A percentile compares a stretch with the other conserved stretches of the same genome.
These are phyloP conservation scores for Huntiella omanensis DNA, from an alignment of 2,329 filamentous ascomycete genomes.

Conservation along the genomic window DNA sequence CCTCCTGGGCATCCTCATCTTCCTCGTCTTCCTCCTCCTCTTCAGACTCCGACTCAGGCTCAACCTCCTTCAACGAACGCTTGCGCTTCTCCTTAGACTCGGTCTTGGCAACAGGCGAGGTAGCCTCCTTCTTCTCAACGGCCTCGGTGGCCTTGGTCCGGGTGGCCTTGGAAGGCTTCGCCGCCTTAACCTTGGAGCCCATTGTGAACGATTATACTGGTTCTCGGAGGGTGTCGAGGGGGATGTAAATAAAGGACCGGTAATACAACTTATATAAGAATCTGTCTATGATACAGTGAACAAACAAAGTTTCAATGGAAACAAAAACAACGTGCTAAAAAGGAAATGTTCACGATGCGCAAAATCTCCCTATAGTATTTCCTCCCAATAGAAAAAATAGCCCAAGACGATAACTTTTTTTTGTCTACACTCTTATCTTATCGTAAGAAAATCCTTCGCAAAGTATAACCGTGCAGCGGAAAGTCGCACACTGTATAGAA, in stretches of 20 bases:
- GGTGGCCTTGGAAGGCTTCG: slow-evolving; percentile 18
- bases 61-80: slow-evolving; percentile 13
- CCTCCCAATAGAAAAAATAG: not conserved
- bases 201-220: slow-evolving; percentile 8
- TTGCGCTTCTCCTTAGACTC: slow-evolving; percentile 19
- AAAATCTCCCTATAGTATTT: slow-evolving; percentile 5
- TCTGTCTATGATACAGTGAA: not conserved
- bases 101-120: slow-evolving; percentile 13
- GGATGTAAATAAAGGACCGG: not conserved
- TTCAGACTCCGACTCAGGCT: slow-evolving; percentile 13
- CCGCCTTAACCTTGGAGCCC: slow-evolving; percentile 12
- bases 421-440: slow-evolving; percentile 12
- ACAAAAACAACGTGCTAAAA: slow-evolving; percentile 6
- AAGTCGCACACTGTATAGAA: not conserved
- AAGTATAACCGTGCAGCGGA: not conserved
- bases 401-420: slow-evolving; percentile 11
- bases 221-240: slow-evolving; percentile 10
- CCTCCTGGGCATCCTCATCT: slow-evolving; percentile 13
- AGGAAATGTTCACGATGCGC: not conserved
- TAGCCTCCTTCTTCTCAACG: slow-evolving; percentile 13
- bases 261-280: slow-evolving; percentile 2
- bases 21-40: slow-evolving; percentile 13
- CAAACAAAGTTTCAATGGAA: not conserved
- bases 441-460: slow-evolving; percentile 5
- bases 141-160: slow-evolving; percentile 16